phyloP scores from a whole-genome alignment of 2,329 filamentous ascomycete species.

The Fusarium clavum region DNA sequence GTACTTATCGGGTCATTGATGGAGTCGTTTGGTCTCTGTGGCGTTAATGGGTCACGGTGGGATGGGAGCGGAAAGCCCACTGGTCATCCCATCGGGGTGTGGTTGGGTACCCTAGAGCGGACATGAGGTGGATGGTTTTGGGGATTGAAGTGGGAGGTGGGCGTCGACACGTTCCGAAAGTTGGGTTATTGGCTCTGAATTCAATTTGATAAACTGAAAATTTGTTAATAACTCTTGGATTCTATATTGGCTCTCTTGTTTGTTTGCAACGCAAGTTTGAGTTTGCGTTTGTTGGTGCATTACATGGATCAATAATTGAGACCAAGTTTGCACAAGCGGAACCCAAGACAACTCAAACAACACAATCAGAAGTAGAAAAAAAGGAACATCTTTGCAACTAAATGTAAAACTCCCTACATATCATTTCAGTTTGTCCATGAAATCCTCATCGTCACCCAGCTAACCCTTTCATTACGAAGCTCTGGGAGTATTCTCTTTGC shows the following conservation, averaged over 20 bases:
- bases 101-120: background rate
- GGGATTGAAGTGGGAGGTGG: background rate
- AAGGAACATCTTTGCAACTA: no score
- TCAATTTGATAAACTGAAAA: background rate
- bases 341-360: no score
- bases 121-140: background rate
- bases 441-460: no score
- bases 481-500: background rate
- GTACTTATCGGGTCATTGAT: background rate
- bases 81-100: conserved; percentile 6
- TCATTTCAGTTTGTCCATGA: no score
- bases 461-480: no score
- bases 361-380: no score
- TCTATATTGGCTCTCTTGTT: background rate
- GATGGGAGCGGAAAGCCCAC: conserved; percentile 1
- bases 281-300: no score
- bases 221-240: background rate
- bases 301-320: background rate
- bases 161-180: no score
- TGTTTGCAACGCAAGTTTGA: no score
- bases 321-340: background rate
- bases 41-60: conserved; percentile 2
- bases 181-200: background rate
- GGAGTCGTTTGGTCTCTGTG: background rate
- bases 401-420: no score